These are phyloP conservation scores for Nemania sp. DNA, from an alignment of 2,329 filamentous ascomycete species.

Conservation along the genomic window DNA sequence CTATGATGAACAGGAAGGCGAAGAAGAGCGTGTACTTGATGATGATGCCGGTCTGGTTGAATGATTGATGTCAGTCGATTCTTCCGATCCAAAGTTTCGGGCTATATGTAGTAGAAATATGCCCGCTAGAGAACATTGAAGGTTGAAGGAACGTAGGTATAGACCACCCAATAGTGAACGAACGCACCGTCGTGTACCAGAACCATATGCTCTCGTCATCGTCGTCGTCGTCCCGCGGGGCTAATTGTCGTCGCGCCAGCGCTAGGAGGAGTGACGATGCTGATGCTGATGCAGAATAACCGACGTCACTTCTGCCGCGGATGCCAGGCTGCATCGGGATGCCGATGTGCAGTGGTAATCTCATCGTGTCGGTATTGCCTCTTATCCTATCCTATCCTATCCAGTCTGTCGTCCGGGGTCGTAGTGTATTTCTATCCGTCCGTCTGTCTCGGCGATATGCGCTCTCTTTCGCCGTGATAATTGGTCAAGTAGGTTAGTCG, in stretches of 20 bases:
- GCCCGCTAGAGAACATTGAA: no score
- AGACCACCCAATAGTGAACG: background rate
- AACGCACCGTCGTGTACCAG: slow-evolving; percentile 39
- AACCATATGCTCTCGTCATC: slow-evolving; percentile 35
- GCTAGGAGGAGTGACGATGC: background rate
- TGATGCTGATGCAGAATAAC: background rate
- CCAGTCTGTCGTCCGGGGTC: background rate
- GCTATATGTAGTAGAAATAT: no score
- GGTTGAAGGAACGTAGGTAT: background rate
- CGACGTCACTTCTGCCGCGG: background rate
- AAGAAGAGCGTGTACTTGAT: slow-evolving; percentile 75
- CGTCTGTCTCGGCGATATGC: no score
- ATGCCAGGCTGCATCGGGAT: slow-evolving; percentile 13
- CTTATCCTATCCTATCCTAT: background rate
- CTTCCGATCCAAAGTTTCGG: background rate
- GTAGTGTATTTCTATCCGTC: no score
- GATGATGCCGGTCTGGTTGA: slow-evolving; percentile 60
- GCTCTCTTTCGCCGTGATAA: no score
- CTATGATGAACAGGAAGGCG: slow-evolving; percentile 60
- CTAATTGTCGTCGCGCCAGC: slow-evolving; percentile 30
- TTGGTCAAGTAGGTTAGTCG: no score
- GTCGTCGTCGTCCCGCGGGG: slow-evolving; percentile 30
- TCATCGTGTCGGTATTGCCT: slow-evolving; percentile 8
- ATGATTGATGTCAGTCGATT: background rate
- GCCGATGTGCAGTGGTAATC: slow-evolving; percentile 13